These are phyloP conservation scores for Drechmeria coniospora DNA, from an alignment of 2,329 filamentous ascomycete genomes.

Conservation along the genomic window DNA sequence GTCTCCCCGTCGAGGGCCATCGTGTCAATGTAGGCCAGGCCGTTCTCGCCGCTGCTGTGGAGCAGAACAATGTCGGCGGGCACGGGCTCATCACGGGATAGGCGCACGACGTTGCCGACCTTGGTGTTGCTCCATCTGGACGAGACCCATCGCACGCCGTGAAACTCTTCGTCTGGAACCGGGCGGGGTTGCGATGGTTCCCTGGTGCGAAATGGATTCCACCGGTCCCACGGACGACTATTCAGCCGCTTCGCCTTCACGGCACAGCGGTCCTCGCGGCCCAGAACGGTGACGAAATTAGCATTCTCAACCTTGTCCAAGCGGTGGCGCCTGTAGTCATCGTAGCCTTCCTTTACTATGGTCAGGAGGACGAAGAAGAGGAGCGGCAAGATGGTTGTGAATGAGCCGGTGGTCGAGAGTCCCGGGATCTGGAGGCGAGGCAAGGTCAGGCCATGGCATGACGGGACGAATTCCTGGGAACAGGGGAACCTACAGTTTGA, in stretches of 20 bases:
- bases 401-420: slow-evolving; percentile 59
- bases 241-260: slow-evolving; percentile 12
- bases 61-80: slow-evolving; percentile 75
- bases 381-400: slow-evolving; percentile 59
- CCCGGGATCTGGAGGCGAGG: slow-evolving; percentile 38
- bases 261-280: slow-evolving; percentile 18
- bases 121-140: slow-evolving; percentile 29
- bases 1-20: slow-evolving; percentile 77
- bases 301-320: slow-evolving; percentile 72
- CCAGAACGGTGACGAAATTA: slow-evolving; percentile 29
- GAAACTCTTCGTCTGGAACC: slow-evolving; percentile 44
- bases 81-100: slow-evolving; percentile 56
- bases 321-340: slow-evolving; percentile 66
- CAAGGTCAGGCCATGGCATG: neutral
- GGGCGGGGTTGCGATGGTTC: slow-evolving; percentile 13
- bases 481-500: slow-evolving; percentile 43
- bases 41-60: slow-evolving; percentile 61
- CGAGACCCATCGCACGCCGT: slow-evolving; percentile 34
- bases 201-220: slow-evolving; percentile 18
- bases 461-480: neutral
- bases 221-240: slow-evolving; percentile 10
- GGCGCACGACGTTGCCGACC: slow-evolving; percentile 33
- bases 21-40: slow-evolving; percentile 68
- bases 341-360: slow-evolving; percentile 74
- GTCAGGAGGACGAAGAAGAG: slow-evolving; percentile 67